Base-by-base conservation (phyloP, 202 grass and related monocot species). In the Setaria italica region DNA sequence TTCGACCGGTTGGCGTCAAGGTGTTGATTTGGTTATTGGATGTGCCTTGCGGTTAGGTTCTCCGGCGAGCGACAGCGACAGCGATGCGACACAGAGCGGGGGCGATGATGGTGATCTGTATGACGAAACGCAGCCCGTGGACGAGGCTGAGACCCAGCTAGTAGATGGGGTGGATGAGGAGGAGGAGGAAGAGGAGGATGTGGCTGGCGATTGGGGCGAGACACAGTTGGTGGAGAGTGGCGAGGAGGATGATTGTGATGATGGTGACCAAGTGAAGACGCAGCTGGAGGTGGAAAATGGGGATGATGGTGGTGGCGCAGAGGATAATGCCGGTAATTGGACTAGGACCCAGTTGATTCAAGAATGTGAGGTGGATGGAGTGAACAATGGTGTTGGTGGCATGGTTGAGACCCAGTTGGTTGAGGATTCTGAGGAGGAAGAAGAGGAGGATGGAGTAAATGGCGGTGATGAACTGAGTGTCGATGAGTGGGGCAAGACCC, bases 201-300 rank as follows among this genome's bases (percentile, higher is more conserved):
- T 37, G 72, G 30, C 80, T 74, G 77, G 72, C 5, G 76, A 79
- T 79, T 88, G 74, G 80, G 37, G 0, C 25, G 91, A 93, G 41
- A 97, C 91, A 0, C 90, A 94, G 54, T 57, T 87, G 86, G 66
- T 91, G 43, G 96, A 92, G 53, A 70, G 20, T 0, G 66, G 55
- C 48, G 63, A 80, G 48, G 72, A 77, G 33, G 41, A 70, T 15
- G 74, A 11, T 1, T 25, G 20, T 45, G 86, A 19, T 8, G 21
- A 82, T 0, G 32, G 32, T 57, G 77, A 69, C 8, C 73, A 73
- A 81, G 81, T 41, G 30, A 48, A 84, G 77, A 92, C 73, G 0
- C 92, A 72, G 75, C 12, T 78, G 72, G 79, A 87, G 1, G 73
- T 76, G 11, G 80, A 79, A 15, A 15, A 11, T 5, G 50, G 59